phyloP scores from a whole-genome alignment of 208 protist species.

The Crithidia fasciculata region DNA sequence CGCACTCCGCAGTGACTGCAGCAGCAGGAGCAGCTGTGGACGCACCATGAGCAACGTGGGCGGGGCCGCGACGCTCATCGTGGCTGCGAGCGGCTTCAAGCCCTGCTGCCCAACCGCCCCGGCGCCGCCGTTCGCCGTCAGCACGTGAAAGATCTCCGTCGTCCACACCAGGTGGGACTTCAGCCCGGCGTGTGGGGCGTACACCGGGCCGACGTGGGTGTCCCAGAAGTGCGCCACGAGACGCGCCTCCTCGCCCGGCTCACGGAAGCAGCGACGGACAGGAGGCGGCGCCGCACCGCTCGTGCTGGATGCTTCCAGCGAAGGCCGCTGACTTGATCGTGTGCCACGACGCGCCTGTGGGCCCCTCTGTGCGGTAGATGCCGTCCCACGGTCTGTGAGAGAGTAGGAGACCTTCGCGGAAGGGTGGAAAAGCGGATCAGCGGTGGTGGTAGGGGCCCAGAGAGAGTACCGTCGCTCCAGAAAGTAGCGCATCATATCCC shows the following conservation, averaged over 20 bases:
- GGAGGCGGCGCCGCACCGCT: not conserved
- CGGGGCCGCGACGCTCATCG: slow-evolving; percentile 34
- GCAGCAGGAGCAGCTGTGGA: slow-evolving; percentile 36
- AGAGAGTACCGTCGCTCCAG: slow-evolving; percentile 39
- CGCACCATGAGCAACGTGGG: slow-evolving; percentile 40
- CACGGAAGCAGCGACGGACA: slow-evolving; percentile 8
- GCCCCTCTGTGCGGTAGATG: not conserved
- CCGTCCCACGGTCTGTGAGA: no score
- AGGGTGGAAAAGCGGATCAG: not conserved
- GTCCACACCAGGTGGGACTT: slow-evolving; percentile 36
- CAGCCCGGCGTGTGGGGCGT: slow-evolving; percentile 40
- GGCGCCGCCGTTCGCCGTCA: slow-evolving; percentile 48
- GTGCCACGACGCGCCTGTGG: no score
- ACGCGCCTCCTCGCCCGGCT: slow-evolving; percentile 14
- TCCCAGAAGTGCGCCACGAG: slow-evolving; percentile 58
- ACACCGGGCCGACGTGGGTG: slow-evolving; percentile 49
- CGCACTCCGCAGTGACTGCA: slow-evolving; percentile 22
- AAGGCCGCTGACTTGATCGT: not conserved
- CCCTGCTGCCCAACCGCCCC: slow-evolving; percentile 21
- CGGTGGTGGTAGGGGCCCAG: not conserved
- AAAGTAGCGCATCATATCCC: slow-evolving; percentile 53
- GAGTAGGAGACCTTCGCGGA: no score
- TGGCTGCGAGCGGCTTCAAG: slow-evolving; percentile 18
- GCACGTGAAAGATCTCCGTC: slow-evolving; percentile 55
- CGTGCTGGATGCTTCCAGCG: not conserved